Base-by-base conservation (phyloP, 2,329 filamentous ascomycete species). In the Aspergillus sp. region DNA sequence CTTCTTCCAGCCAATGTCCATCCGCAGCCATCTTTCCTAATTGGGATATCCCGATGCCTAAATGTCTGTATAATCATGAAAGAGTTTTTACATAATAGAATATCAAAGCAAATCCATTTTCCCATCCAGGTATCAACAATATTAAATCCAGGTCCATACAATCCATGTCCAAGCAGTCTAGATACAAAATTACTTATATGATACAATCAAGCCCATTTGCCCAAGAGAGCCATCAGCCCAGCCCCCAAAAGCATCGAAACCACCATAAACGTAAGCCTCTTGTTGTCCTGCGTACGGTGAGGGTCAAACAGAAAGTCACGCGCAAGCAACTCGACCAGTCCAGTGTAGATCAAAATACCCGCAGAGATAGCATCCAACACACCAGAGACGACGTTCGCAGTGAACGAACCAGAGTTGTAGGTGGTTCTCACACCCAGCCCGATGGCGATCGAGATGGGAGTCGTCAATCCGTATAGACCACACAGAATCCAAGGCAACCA, bases 401-500 rank as follows among this genome's bases (percentile, higher is more conserved):
- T 71, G 42, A 61, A 68, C 0, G 65, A 68, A 1, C 60, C 67
- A 1, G 66, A 57, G 46, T 72, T 61, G 43, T 69, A 74, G 1
- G 69, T 70, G 3, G 62, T 68, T 5, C 67, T 65, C 29, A 77
- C 41, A 4, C 74, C 74, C 1, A 79, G 53, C 0, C 76, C 76
- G 37, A 65, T 59, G 2, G 61, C 61, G 29, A 77, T 75, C 4
- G 74, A 62, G 40, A 79, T 66, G 0, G 76, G 76, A 0, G 76
- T 79, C 0, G 76, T 75, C 7, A 79, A 49, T 0, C 74, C 74
- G 48, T 78, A 79, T 0, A 65, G 68, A 0, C 62, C 27, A 47
- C 74, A 76, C 1, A 79, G 59, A 0, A 65, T 39, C 72, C 74
- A 79, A 1, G 76, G 75, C 38, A 78, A 51, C 69, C 68, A 75